Evolutionary conservation across 2,329 filamentous ascomycete species (phyloP).

Genomic region (Paraphoma chrysanthemicola): DNA sequence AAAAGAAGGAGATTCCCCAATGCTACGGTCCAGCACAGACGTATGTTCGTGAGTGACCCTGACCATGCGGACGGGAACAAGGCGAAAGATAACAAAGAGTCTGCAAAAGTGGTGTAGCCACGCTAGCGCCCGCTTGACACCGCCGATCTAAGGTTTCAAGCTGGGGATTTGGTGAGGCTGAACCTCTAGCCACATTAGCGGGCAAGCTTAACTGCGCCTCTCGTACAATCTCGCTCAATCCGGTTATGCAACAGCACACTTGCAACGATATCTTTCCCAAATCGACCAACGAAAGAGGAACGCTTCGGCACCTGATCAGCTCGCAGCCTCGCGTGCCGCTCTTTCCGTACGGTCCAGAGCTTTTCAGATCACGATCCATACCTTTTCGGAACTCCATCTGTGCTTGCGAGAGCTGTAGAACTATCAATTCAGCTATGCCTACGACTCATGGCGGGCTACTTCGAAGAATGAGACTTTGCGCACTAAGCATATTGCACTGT

Average conservation of each 20-base stretch:
- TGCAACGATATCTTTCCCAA: background rate
- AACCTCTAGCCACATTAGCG: slow-evolving; percentile 4
- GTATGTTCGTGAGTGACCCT: background rate
- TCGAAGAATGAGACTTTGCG: background rate
- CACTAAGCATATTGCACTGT: background rate
- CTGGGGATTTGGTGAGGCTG: slow-evolving; percentile 14
- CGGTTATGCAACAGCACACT: background rate
- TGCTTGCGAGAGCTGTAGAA: background rate
- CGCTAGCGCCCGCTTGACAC: slow-evolving; percentile 10
- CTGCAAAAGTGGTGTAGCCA: slow-evolving; percentile 15
- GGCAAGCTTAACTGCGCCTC: slow-evolving; percentile 1
- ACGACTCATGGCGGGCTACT: background rate
- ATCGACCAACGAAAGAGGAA: background rate
- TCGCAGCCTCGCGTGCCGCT: background rate
- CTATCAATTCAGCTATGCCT: background rate
- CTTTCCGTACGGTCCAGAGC: background rate
- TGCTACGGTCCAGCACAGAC: background rate
- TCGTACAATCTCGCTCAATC: background rate
- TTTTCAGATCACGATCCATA: background rate
- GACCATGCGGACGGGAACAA: background rate
- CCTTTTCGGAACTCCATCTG: background rate
- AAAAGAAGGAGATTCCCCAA: background rate
- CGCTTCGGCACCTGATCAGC: background rate
- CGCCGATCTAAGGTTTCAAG: slow-evolving; percentile 4
- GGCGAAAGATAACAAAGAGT: slow-evolving; percentile 1